A percentile compares a stretch with the other conserved stretches of the same genome.
These are phyloP conservation scores for Dittrichia graveolens DNA, from an alignment of 129 eudicot genomes.

Conservation along the genomic window DNA sequence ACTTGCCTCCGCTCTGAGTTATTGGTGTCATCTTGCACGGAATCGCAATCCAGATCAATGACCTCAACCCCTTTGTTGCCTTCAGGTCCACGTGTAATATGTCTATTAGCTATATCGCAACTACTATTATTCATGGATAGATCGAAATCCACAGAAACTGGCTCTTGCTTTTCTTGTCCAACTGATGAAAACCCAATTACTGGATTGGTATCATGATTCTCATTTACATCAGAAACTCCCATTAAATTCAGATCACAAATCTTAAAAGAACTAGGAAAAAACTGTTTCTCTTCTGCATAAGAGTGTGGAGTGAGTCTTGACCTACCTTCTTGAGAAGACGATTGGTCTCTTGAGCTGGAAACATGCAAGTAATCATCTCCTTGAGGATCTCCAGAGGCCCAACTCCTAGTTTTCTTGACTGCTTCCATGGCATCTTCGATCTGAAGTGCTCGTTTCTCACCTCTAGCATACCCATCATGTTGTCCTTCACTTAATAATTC, in stretches of 20 bases:
- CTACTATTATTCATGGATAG: slow-evolving; percentile 71
- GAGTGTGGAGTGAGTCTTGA: slow-evolving; percentile 36
- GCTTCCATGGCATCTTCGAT: slow-evolving; percentile 40
- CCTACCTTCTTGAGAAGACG: slow-evolving; percentile 31
- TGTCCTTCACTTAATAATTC: slow-evolving; percentile 43
- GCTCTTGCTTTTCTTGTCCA: slow-evolving; percentile 43
- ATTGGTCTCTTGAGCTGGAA: slow-evolving; percentile 42
- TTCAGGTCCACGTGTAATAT: slow-evolving; percentile 45
- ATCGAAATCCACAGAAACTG: slow-evolving; percentile 57
- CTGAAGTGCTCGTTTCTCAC: slow-evolving; percentile 61
- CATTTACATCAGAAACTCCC: slow-evolving; percentile 58
- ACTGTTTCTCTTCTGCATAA: slow-evolving; percentile 68
- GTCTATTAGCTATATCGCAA: slow-evolving; percentile 38
- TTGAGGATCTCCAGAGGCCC: slow-evolving; percentile 42
- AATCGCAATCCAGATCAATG: slow-evolving; percentile 88
- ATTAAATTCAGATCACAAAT: slow-evolving; percentile 85
- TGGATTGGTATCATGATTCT: slow-evolving; percentile 48
- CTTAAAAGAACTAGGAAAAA: slow-evolving; percentile 77
- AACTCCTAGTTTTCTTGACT: slow-evolving; percentile 52
- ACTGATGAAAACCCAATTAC: slow-evolving; percentile 46
- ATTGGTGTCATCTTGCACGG: slow-evolving; percentile 52
- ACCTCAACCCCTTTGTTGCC: slow-evolving; percentile 70
- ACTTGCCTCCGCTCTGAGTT: slow-evolving; percentile 62
- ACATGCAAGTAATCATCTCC: slow-evolving; percentile 39
- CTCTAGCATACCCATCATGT: slow-evolving; percentile 47